phyloP scores from a whole-genome alignment of 2,329 filamentous ascomycete genomes.

The Penicillium sp. region DNA sequence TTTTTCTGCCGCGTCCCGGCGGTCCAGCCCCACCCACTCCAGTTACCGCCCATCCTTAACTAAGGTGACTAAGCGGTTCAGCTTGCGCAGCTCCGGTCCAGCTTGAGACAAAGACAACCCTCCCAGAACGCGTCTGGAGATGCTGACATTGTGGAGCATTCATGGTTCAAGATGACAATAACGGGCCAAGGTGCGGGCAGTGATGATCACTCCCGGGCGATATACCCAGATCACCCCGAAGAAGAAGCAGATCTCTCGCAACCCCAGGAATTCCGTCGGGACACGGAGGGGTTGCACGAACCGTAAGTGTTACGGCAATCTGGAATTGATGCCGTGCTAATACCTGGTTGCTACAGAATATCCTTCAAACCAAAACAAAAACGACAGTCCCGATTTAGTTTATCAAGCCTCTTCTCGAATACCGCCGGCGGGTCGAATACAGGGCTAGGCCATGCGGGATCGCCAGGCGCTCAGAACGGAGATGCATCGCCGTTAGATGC shows the following conservation, averaged over 20 bases:
- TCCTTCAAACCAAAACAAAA: slow-evolving; percentile 48
- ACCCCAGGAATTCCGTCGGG: slow-evolving; percentile 24
- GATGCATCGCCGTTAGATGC: slow-evolving; percentile 27
- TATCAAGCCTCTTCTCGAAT: slow-evolving; percentile 41
- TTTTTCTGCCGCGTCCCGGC: slow-evolving; percentile 36
- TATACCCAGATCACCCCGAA: slow-evolving; percentile 12
- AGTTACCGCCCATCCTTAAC: slow-evolving; percentile 29
- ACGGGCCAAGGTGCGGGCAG: slow-evolving; percentile 19
- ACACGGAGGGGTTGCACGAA: slow-evolving; percentile 32
- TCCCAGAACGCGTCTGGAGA: slow-evolving; percentile 11
- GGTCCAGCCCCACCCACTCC: slow-evolving; percentile 28
- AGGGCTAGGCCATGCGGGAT: slow-evolving; percentile 25
- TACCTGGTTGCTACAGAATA: slow-evolving; percentile 27
- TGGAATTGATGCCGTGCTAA: slow-evolving; percentile 6
- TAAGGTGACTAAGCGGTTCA: slow-evolving; percentile 30
- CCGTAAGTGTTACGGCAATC: slow-evolving; percentile 30
- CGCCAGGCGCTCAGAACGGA: slow-evolving; percentile 30
- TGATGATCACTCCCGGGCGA: slow-evolving; percentile 11
- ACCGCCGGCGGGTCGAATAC: slow-evolving; percentile 26
- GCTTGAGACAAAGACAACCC: slow-evolving; percentile 8
- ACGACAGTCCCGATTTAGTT: slow-evolving; percentile 38
- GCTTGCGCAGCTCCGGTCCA: slow-evolving; percentile 21
- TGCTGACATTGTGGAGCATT: slow-evolving; percentile 18
- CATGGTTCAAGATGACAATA: slow-evolving; percentile 29
- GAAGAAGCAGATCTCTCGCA: slow-evolving; percentile 14